These are phyloP conservation scores for Neurospora sp. DNA, from an alignment of 2,329 filamentous ascomycete species.

Conservation along the genomic window DNA sequence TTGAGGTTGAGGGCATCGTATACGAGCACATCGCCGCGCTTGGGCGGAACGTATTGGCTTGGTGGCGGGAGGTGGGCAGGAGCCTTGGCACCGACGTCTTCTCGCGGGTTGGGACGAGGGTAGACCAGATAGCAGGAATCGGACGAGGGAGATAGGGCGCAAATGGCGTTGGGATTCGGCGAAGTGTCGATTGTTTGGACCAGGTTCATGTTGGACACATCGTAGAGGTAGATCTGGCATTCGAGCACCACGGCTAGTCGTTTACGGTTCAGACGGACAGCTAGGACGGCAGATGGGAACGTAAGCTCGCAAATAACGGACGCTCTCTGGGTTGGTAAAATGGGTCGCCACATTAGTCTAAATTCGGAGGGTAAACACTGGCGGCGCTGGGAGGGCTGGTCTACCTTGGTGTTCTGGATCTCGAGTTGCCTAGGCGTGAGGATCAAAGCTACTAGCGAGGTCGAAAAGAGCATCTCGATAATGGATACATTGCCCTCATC, in stretches of 20 bases:
- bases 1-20: constrained; percentile 86
- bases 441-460: constrained; percentile 87
- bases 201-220: constrained; percentile 97
- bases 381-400: constrained; percentile 11
- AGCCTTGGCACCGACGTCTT: constrained; percentile 45
- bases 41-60: constrained; percentile 69
- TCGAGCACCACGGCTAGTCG: constrained; percentile 88
- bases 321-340: constrained; percentile 35
- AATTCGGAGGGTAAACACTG: not conserved
- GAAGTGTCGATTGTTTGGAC: constrained; percentile 89
- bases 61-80: constrained; percentile 79
- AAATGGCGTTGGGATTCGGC: constrained; percentile 84
- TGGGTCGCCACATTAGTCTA: constrained; percentile 1
- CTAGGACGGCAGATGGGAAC: constrained; percentile 91
- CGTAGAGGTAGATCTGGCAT: constrained; percentile 95
- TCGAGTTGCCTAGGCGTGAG: constrained; percentile 84
- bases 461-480: constrained; percentile 98
- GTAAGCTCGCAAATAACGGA: constrained; percentile 97
- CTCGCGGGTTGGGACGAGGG: constrained; percentile 67
- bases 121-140: constrained; percentile 96
- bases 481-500: constrained; percentile 92
- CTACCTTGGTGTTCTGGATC: constrained; percentile 94
- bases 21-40: constrained; percentile 83
- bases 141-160: constrained; percentile 84
- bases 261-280: constrained; percentile 89